A percentile compares a stretch with the other conserved stretches of the same genome.
phyloP scores from a whole-genome alignment of 441 rosid genomes.

The Gossypium davidsonii region DNA sequence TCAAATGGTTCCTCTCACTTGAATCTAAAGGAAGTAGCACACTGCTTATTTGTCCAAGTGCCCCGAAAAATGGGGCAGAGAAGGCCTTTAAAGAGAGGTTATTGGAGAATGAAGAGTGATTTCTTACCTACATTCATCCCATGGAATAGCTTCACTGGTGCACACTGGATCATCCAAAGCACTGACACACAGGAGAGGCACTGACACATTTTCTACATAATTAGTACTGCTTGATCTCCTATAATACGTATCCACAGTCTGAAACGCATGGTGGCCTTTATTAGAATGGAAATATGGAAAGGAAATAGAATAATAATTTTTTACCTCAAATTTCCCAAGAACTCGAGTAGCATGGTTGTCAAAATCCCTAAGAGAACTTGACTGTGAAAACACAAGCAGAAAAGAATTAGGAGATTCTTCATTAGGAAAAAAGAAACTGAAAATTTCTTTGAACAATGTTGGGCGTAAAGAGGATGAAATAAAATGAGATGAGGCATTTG shows the following conservation, averaged over 20 bases:
- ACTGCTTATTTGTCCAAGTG: not conserved
- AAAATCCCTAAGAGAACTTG: constrained; percentile 72
- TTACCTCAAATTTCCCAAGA: constrained; percentile 77
- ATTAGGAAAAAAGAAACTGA: not conserved
- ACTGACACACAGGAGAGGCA: constrained; percentile 78
- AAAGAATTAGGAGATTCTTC: not conserved
- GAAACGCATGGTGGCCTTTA: constrained; percentile 19
- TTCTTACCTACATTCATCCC: constrained; percentile 86
- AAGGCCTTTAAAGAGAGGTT: not conserved
- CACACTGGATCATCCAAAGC: constrained; percentile 90
- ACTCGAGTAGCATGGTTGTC: constrained; percentile 71
- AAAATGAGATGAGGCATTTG: not conserved
- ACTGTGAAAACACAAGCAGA: constrained; percentile 38
- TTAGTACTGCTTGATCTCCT: constrained; percentile 65
- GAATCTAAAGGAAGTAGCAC: not conserved
- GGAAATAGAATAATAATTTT: not conserved
- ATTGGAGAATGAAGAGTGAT: not conserved
- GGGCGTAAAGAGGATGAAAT: no score
- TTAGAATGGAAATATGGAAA: constrained; percentile 11
- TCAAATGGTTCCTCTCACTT: not conserved
- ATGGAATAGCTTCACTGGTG: constrained; percentile 86
- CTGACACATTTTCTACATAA: constrained; percentile 53
- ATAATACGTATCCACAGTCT: constrained; percentile 86
- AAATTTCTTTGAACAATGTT: not conserved
- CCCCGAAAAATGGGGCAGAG: not conserved